These are phyloP conservation scores for Eucalyptus melliodora DNA, from an alignment of 345 rosid genomes.

Conservation along the genomic window DNA sequence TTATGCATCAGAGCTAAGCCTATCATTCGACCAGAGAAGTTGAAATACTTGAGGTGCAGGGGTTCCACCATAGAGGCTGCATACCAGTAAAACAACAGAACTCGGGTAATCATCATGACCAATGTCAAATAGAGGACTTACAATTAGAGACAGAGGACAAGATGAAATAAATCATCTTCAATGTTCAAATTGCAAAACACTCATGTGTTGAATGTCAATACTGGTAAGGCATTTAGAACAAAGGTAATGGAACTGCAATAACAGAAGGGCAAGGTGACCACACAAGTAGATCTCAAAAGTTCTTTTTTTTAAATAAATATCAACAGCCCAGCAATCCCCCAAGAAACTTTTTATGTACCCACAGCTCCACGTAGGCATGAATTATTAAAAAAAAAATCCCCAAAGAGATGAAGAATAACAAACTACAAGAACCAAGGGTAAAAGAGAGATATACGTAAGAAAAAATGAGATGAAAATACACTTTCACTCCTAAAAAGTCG, in stretches of 20 bases:
- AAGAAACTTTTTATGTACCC: background rate
- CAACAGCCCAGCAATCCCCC: background rate
- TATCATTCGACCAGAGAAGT: constrained; percentile 79
- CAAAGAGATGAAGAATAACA: background rate
- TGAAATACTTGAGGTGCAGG: constrained; percentile 70
- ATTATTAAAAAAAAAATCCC: background rate
- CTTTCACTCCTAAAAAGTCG: too few relatives aligned
- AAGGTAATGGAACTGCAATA: background rate
- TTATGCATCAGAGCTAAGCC: constrained; percentile 88
- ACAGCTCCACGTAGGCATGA: background rate
- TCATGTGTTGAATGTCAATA: background rate
- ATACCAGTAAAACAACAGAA: constrained; percentile 2
- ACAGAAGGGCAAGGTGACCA: background rate
- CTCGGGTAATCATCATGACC: background rate
- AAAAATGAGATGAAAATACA: too few relatives aligned
- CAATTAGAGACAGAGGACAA: background rate
- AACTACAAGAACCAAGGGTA: background rate
- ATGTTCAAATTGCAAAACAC: background rate
- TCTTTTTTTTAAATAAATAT: background rate
- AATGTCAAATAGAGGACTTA: background rate
- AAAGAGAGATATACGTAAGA: too few relatives aligned
- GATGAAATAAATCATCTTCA: background rate
- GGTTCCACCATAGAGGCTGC: constrained; percentile 92
- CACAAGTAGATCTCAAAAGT: background rate
- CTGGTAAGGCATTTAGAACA: background rate